phyloP scores from a whole-genome alignment of 2,329 filamentous ascomycete genomes.

The Microcera coccophila region DNA sequence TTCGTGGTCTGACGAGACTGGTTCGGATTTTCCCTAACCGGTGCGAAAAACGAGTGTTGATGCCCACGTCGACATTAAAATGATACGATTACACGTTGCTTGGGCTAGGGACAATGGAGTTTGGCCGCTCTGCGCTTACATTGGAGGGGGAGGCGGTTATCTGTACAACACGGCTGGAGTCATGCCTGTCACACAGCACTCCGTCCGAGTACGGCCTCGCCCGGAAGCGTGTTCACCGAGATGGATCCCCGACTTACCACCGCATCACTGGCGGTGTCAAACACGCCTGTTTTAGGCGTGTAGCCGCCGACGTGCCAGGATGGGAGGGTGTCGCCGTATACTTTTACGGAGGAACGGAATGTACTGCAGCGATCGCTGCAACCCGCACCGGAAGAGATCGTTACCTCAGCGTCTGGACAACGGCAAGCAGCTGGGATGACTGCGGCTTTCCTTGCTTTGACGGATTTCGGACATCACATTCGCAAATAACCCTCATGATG shows the following conservation, averaged over 20 bases:
- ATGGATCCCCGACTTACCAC: background rate
- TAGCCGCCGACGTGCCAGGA: background rate
- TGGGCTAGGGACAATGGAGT: background rate
- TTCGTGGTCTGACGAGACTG: constrained; percentile 17
- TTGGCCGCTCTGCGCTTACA: constrained; percentile 13
- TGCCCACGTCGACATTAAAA: constrained; percentile 15
- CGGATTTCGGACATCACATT: background rate
- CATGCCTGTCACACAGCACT: background rate
- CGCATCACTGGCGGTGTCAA: background rate
- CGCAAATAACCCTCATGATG: background rate
- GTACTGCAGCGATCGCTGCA: background rate
- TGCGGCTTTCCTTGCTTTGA: background rate
- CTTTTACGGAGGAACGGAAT: background rate
- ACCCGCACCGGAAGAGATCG: background rate
- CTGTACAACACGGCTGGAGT: constrained; percentile 9
- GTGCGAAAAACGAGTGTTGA: constrained; percentile 22
- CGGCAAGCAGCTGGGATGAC: background rate
- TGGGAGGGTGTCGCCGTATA: background rate
- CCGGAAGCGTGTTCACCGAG: background rate
- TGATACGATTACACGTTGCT: constrained; percentile 14
- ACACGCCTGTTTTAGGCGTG: background rate
- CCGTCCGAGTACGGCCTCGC: background rate
- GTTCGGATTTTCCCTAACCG: constrained; percentile 22
- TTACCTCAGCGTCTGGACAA: background rate
- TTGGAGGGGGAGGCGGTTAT: constrained; percentile 11